Conservation (phyloP, 1,139 yeast genomes). For the Yamadazyma buinensis region DNA sequence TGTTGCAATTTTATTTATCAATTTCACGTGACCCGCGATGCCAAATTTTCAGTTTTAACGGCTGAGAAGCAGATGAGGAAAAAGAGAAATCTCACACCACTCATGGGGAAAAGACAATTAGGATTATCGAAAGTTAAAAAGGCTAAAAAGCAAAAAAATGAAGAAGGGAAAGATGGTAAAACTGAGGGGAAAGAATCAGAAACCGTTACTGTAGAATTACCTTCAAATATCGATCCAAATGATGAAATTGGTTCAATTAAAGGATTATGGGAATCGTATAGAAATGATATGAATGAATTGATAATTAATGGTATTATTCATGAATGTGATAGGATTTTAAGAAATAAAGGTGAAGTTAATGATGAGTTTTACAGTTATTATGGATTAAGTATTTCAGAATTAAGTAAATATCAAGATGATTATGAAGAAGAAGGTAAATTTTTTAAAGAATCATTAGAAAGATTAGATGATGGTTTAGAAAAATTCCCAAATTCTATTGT, state of each 20-base stretch:
- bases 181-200: constrained; percentile 12
- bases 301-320: constrained; percentile 84
- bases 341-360: constrained; percentile 44
- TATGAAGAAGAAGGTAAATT: constrained; percentile 24
- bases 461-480: constrained; percentile 59
- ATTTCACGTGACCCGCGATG: constrained; percentile 1
- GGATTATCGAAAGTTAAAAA: constrained; percentile 74
- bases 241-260: constrained; percentile 73
- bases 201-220: constrained; percentile 59
- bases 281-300: constrained; percentile 52
- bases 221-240: constrained; percentile 66
- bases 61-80: no score
- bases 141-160: constrained; percentile 7
- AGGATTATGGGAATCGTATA: constrained; percentile 66
- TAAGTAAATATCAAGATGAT: constrained; percentile 53
- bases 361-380: constrained; percentile 70
- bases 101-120: constrained; percentile 77
- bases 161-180: constrained; percentile 9
- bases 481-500: constrained; percentile 41
- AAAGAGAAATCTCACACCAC: no score
- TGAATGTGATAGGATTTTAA: constrained; percentile 79
- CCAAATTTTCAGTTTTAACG: no score
- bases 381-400: constrained; percentile 66
- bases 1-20: background rate
- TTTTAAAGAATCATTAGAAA: constrained; percentile 63